These are phyloP conservation scores for Gymnopus androsaceus DNA, from an alignment of 1,284 basidiomycete species.

Conservation along the genomic window DNA sequence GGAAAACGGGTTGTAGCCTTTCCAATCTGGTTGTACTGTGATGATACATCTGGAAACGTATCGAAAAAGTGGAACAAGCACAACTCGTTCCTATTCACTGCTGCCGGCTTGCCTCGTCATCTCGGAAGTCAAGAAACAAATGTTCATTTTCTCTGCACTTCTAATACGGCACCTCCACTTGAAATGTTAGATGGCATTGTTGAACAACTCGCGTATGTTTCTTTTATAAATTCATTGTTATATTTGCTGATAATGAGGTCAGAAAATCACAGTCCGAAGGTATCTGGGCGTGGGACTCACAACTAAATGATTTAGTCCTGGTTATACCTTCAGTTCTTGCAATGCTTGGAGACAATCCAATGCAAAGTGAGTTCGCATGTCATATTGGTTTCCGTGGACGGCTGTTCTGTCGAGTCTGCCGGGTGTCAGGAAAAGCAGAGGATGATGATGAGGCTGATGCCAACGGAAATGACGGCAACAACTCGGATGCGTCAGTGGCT, in stretches of 20 bases:
- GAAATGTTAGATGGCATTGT: conserved; percentile 28
- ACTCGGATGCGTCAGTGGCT: background rate
- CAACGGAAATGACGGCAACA: background rate
- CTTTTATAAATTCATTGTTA: no score
- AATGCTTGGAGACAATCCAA: conserved; percentile 26
- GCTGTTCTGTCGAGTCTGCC: background rate
- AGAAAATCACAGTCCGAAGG: no score
- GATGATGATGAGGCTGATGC: background rate
- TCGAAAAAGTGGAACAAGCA: conserved; percentile 49
- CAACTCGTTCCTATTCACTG: conserved; percentile 31
- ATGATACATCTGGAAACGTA: conserved; percentile 42
- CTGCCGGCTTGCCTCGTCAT: conserved; percentile 29
- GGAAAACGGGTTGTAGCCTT: conserved; percentile 18
- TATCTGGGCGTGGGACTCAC: conserved; percentile 22
- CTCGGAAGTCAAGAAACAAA: background rate
- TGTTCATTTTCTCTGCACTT: no score
- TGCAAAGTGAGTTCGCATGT: conserved; percentile 27
- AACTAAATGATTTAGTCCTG: conserved; percentile 15
- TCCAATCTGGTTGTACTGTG: conserved; percentile 40
- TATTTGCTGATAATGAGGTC: no score
- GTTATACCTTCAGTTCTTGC: conserved; percentile 21
- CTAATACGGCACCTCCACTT: conserved; percentile 26
- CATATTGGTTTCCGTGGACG: conserved; percentile 18
- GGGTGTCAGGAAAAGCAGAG: background rate
- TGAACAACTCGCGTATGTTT: conserved; percentile 20